phyloP scores from a whole-genome alignment of 208 protist genomes.

The Entamoeba dispar region DNA sequence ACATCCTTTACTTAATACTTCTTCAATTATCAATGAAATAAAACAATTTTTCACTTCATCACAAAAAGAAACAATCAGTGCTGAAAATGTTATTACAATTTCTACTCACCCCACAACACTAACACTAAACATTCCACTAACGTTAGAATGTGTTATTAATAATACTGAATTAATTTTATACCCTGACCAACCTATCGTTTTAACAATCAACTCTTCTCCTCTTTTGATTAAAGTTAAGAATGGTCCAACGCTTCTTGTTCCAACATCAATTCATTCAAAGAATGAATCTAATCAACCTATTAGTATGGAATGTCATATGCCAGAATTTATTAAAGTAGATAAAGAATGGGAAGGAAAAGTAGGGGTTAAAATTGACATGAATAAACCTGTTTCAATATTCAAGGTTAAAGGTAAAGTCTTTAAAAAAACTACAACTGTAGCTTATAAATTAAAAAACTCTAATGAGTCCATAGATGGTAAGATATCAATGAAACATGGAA shows the following conservation, averaged over 20 bases:
- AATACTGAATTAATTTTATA: not conserved
- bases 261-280: not conserved
- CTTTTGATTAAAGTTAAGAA: not conserved
- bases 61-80: not conserved
- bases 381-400: not conserved
- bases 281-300: not conserved
- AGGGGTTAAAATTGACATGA: not conserved
- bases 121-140: not conserved
- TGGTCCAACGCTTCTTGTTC: not conserved
- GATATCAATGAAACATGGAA: not conserved
- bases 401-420: not conserved
- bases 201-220: not conserved
- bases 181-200: not conserved
- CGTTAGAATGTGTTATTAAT: not conserved
- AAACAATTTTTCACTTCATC: not conserved
- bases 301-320: not conserved
- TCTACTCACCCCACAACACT: not conserved
- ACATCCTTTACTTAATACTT: not conserved
- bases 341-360: not conserved
- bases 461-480: not conserved
- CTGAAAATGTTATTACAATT: not conserved
- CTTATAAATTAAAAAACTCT: not conserved
- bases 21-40: not conserved
- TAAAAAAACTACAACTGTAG: not conserved
- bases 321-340: not conserved